These are phyloP conservation scores for Septoria linicola DNA, from an alignment of 2,329 filamentous ascomycete genomes.

Conservation along the genomic window DNA sequence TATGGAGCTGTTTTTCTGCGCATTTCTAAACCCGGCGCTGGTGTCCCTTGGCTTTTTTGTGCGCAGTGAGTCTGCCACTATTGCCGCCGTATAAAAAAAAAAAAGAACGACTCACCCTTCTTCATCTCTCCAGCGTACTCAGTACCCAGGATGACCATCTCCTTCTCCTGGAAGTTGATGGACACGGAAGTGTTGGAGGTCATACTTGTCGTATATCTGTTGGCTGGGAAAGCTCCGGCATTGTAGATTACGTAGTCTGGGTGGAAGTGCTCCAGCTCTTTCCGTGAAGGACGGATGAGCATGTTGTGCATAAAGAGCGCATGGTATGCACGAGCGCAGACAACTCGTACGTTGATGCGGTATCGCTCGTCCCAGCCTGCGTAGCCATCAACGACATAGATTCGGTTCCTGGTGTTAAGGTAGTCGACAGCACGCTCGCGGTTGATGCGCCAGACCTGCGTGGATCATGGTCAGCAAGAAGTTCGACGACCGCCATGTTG, in stretches of 20 bases:
- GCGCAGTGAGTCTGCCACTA: no score
- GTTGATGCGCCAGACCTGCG: slow-evolving; percentile 99
- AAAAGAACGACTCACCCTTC: slow-evolving; percentile 24
- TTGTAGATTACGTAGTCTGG: slow-evolving; percentile 99
- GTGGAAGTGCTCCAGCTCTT: slow-evolving; percentile 96
- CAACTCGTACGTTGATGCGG: slow-evolving; percentile 93
- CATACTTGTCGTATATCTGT: slow-evolving; percentile 97
- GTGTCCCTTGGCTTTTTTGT: no score
- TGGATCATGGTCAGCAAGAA: not conserved
- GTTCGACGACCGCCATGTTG: no score
- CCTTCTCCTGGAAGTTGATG: slow-evolving; percentile 99
- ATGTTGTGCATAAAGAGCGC: slow-evolving; percentile 99
- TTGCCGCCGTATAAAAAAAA: not conserved
- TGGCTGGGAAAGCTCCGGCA: slow-evolving; percentile 95
- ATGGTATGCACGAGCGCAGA: slow-evolving; percentile 98
- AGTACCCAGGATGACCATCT: slow-evolving; percentile 99
- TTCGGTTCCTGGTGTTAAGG: slow-evolving; percentile 96
- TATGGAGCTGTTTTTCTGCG: slow-evolving; percentile 1
- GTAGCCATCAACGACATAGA: slow-evolving; percentile 97
- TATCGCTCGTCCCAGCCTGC: slow-evolving; percentile 99
- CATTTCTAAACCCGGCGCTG: no score
- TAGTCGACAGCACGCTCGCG: slow-evolving; percentile 98
- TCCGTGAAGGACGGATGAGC: slow-evolving; percentile 88
- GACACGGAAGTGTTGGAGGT: slow-evolving; percentile 96
- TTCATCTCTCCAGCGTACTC: slow-evolving; percentile 70